These are phyloP conservation scores for Solanum pennellii DNA, from an alignment of 257 asterid genomes.

Conservation along the genomic window DNA sequence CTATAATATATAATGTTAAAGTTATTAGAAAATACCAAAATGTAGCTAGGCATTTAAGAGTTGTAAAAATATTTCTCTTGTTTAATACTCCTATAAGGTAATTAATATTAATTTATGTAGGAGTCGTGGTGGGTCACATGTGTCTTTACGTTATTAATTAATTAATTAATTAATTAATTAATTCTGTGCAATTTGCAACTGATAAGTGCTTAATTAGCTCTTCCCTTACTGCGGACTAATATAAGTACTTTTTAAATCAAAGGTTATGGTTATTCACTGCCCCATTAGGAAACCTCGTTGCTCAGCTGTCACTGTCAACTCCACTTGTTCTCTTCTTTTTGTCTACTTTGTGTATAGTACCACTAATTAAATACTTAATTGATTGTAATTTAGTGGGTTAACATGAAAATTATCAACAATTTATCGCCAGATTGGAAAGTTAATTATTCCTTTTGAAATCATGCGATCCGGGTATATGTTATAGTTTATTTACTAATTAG, in stretches of 20 bases:
- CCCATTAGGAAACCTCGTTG: slow-evolving; percentile 28
- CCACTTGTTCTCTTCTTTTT: slow-evolving; percentile 5
- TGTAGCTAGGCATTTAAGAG: not conserved
- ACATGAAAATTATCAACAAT: not conserved
- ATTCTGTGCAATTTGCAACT: not conserved
- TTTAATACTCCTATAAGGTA: not conserved
- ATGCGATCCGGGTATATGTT: not conserved
- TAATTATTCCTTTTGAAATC: not conserved
- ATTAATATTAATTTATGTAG: not conserved
- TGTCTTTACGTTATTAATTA: not conserved
- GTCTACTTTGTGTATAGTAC: not conserved
- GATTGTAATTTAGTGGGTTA: not conserved
- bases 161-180: not conserved
- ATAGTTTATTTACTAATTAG: not conserved
- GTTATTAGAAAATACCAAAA: not conserved
- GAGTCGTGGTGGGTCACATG: not conserved
- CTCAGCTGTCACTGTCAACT: not conserved
- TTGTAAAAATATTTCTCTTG: not conserved
- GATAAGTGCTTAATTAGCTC: not conserved
- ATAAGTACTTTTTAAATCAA: not conserved
- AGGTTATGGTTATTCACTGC: slow-evolving; percentile 6
- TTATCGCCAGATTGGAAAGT: not conserved
- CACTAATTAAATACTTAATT: not conserved
- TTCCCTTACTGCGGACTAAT: not conserved
- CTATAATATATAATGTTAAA: not conserved